Evolutionary conservation across 371 early-diverging fungal genomes (phyloP).

Genomic region (Syncephalastrum racemosum): DNA sequence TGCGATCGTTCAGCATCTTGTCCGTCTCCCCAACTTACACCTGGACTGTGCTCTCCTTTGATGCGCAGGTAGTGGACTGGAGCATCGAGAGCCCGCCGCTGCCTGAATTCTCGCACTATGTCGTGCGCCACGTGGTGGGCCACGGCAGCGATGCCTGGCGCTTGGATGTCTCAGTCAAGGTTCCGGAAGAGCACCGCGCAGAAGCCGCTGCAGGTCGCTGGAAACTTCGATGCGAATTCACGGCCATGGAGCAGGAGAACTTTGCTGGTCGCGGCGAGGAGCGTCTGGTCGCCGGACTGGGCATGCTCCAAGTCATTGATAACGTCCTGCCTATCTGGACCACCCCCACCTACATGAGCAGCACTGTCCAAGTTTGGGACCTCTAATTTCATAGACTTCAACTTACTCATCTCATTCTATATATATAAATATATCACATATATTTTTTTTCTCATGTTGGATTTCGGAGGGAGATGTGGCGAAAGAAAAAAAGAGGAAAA

Average conservation of each 20-base stretch:
- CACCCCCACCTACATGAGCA: slow-evolving; percentile 59
- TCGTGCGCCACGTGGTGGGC: slow-evolving; percentile 67
- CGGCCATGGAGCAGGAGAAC: slow-evolving; percentile 56
- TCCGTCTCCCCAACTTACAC: slow-evolving; percentile 62
- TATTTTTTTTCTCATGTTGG: slow-evolving; percentile 9
- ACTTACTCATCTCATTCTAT: not conserved
- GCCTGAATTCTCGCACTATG: slow-evolving; percentile 42
- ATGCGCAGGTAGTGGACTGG: slow-evolving; percentile 64
- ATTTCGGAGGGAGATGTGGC: not conserved
- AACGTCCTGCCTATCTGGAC: slow-evolving; percentile 61
- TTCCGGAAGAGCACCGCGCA: slow-evolving; percentile 45
- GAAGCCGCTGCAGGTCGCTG: slow-evolving; percentile 37
- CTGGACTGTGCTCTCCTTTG: slow-evolving; percentile 69
- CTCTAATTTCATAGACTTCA: slow-evolving; percentile 19
- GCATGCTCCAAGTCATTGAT: slow-evolving; percentile 53
- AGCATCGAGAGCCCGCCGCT: slow-evolving; percentile 55
- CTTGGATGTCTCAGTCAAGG: slow-evolving; percentile 41
- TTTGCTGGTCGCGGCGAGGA: slow-evolving; percentile 55
- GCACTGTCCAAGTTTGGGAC: slow-evolving; percentile 51
- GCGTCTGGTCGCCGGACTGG: slow-evolving; percentile 51
- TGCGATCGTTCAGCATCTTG: slow-evolving; percentile 51
- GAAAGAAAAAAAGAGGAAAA: not conserved
- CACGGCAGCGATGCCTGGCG: slow-evolving; percentile 62
- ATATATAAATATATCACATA: not conserved
- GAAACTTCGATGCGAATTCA: slow-evolving; percentile 51